These are phyloP conservation scores for Fusarium pseudograminearum DNA, from an alignment of 2,329 filamentous ascomycete genomes.

Conservation along the genomic window DNA sequence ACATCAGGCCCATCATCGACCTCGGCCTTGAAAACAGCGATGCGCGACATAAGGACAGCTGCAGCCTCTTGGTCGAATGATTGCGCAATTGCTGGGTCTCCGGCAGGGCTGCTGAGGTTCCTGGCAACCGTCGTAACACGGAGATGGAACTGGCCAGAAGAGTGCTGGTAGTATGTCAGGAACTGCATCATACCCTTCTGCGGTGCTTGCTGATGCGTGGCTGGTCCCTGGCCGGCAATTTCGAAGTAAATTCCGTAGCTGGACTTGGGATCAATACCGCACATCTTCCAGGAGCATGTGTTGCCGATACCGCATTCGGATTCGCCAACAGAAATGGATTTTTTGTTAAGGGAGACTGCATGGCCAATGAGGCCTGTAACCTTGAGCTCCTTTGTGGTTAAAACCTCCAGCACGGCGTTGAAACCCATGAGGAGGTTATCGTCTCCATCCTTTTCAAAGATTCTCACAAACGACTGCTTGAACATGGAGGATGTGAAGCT, in stretches of 20 bases:
- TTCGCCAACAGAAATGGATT: conserved; percentile 95
- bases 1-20: conserved; percentile 99
- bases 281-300: conserved; percentile 99
- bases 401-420: conserved; percentile 93
- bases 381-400: conserved; percentile 98
- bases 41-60: conserved; percentile 98
- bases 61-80: conserved; percentile 99
- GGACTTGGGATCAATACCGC: conserved; percentile 91
- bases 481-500: conserved; percentile 99
- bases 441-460: conserved; percentile 96
- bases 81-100: conserved; percentile 93
- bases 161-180: conserved; percentile 98
- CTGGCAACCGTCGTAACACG: conserved; percentile 94
- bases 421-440: conserved; percentile 98
- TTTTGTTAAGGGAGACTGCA: conserved; percentile 97
- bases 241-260: conserved; percentile 99
- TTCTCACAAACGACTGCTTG: conserved; percentile 96
- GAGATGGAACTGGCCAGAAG: conserved; percentile 94
- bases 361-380: conserved; percentile 97
- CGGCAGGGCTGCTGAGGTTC: conserved; percentile 91
- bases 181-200: conserved; percentile 98
- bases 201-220: conserved; percentile 84
- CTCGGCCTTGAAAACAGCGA: conserved; percentile 98
- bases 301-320: conserved; percentile 99
- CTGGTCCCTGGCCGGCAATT: conserved; percentile 92